These are phyloP conservation scores for Fusarium metavorans DNA, from an alignment of 2,329 filamentous ascomycete species.

Conservation along the genomic window DNA sequence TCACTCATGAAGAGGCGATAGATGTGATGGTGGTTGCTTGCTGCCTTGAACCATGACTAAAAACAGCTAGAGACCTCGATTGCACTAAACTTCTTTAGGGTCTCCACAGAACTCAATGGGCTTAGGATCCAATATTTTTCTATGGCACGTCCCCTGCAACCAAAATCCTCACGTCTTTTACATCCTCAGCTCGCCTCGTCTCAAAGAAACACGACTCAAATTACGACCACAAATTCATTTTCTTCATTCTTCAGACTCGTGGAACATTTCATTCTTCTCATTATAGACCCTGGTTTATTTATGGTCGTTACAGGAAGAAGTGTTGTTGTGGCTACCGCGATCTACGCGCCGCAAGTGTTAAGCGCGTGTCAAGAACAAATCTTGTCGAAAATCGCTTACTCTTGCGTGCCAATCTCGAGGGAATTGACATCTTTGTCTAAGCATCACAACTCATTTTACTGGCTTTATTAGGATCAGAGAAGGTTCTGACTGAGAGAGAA, in stretches of 20 bases:
- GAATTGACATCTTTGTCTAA: neutral
- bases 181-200: neutral
- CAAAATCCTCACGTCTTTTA: constrained; percentile 6
- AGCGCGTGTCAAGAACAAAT: constrained; percentile 5
- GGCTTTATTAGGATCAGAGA: neutral
- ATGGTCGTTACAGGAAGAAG: neutral
- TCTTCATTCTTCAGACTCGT: neutral
- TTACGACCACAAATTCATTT: neutral
- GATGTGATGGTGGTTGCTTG: neutral
- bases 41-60: neutral
- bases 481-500: neutral
- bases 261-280: neutral
- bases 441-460: neutral
- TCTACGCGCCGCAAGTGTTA: neutral
- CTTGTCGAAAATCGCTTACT: neutral
- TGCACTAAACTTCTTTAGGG: neutral
- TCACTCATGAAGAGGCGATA: neutral
- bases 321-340: constrained; percentile 1
- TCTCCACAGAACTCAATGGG: neutral
- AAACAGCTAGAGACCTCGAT: neutral
- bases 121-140: neutral
- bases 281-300: neutral
- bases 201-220: neutral
- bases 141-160: neutral
- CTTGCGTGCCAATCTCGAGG: neutral